A percentile compares a stretch with the other conserved stretches of the same genome.
These are phyloP conservation scores for Saturnispora silvae DNA, from an alignment of 805 yeast species.

Conservation along the genomic window DNA sequence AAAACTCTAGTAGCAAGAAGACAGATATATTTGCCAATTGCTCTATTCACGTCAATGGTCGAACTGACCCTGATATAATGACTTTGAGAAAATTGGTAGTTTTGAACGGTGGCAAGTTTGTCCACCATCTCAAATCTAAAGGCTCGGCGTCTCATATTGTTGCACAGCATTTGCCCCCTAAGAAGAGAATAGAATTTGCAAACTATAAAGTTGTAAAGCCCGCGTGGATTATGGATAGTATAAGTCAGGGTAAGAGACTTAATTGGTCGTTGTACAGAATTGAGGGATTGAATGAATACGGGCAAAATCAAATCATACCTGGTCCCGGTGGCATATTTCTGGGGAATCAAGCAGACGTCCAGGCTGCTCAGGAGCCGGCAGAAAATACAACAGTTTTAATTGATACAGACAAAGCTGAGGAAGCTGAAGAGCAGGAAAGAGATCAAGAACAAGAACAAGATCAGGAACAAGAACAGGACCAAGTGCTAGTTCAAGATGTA, in stretches of 20 bases:
- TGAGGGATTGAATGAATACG: slow-evolving; percentile 30
- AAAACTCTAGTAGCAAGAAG: slow-evolving; percentile 37
- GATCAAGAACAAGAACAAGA: no score
- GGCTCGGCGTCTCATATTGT: slow-evolving; percentile 74
- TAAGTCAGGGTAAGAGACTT: slow-evolving; percentile 35
- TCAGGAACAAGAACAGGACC: no score
- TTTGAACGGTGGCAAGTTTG: slow-evolving; percentile 68
- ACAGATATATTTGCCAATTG: slow-evolving; percentile 51
- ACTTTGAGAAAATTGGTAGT: slow-evolving; percentile 64
- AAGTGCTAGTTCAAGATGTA: no score
- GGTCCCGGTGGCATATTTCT: no score
- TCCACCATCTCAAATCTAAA: slow-evolving; percentile 60
- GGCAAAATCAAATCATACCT: slow-evolving; percentile 36
- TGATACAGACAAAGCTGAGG: no score
- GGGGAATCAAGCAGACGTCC: no score
- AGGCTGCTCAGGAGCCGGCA: slow-evolving; percentile 5
- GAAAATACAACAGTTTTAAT: slow-evolving; percentile 7
- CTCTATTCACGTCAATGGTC: slow-evolving; percentile 75
- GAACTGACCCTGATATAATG: slow-evolving; percentile 69
- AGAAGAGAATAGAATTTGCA: slow-evolving; percentile 54
- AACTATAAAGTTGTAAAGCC: slow-evolving; percentile 73
- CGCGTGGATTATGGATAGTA: slow-evolving; percentile 66
- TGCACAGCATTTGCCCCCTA: slow-evolving; percentile 68
- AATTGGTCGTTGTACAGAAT: slow-evolving; percentile 68
- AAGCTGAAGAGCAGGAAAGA: no score